Evolutionary conservation across 805 yeast genomes (phyloP).

Genomic region (Scheffersomyces amazonensis): DNA sequence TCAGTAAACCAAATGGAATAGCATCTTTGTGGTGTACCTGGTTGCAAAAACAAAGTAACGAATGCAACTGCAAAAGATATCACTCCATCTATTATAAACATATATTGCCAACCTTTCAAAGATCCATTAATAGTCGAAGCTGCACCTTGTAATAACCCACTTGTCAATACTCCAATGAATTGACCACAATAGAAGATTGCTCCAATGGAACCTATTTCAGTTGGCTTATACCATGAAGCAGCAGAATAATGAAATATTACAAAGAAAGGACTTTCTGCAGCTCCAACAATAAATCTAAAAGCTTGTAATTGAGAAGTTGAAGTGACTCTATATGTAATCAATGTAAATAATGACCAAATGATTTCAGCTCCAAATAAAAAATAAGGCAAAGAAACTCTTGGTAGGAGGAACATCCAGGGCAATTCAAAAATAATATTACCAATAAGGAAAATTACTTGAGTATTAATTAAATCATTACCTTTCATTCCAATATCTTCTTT

Average conservation of each 20-base stretch:
- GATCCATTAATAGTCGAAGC: slow-evolving; percentile 48
- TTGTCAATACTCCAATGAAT: slow-evolving; percentile 57
- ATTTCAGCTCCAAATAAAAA: slow-evolving; percentile 55
- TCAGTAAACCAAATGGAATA: slow-evolving; percentile 32
- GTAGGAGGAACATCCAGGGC: slow-evolving; percentile 60
- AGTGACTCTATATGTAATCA: slow-evolving; percentile 50
- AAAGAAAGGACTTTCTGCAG: slow-evolving; percentile 62
- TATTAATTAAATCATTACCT: slow-evolving; percentile 61
- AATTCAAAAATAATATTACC: slow-evolving; percentile 62
- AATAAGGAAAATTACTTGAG: slow-evolving; percentile 55
- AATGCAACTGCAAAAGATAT: slow-evolving; percentile 58
- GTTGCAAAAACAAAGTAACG: slow-evolving; percentile 52
- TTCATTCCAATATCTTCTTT: slow-evolving; percentile 51
- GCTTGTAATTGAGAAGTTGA: slow-evolving; percentile 54
- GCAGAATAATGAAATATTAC: slow-evolving; percentile 38
- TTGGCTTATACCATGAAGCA: slow-evolving; percentile 40
- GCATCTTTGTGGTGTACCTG: slow-evolving; percentile 60
- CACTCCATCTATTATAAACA: slow-evolving; percentile 62
- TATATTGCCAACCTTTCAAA: slow-evolving; percentile 68
- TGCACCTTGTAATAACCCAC: slow-evolving; percentile 64
- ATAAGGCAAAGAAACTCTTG: slow-evolving; percentile 53
- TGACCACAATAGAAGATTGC: slow-evolving; percentile 67
- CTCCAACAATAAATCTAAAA: slow-evolving; percentile 63
- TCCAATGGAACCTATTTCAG: slow-evolving; percentile 57
- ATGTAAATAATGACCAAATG: slow-evolving; percentile 66